Evolutionary conservation across 768 basidiomycete genomes (phyloP).

Genomic region (Lentinula aciculospora): DNA sequence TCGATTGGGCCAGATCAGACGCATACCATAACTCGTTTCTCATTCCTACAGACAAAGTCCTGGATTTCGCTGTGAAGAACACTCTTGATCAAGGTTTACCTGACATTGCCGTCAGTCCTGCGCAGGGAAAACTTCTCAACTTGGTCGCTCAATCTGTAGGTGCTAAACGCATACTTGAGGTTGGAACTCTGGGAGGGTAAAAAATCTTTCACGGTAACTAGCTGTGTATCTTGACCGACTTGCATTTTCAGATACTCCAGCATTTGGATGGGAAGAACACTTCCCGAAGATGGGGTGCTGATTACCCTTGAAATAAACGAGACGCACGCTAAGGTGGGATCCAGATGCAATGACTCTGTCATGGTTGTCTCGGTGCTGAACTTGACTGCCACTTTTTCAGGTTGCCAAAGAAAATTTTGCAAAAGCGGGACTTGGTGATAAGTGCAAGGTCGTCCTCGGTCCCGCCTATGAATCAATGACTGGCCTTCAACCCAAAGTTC

Average conservation of each 20-base stretch:
- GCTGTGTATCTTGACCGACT: neutral
- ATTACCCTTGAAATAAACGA: slow-evolving; percentile 43
- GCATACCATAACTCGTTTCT: slow-evolving; percentile 31
- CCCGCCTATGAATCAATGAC: slow-evolving; percentile 46
- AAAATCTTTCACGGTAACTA: slow-evolving; percentile 1
- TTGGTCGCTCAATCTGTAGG: slow-evolving; percentile 34
- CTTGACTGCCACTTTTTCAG: slow-evolving; percentile 20
- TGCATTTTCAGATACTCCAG: slow-evolving; percentile 32
- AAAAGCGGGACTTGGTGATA: slow-evolving; percentile 42
- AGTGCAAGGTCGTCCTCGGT: slow-evolving; percentile 46
- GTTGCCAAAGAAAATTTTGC: slow-evolving; percentile 54
- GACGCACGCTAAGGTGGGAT: slow-evolving; percentile 39
- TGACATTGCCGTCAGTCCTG: slow-evolving; percentile 28
- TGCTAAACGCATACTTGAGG: slow-evolving; percentile 44
- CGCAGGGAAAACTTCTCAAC: slow-evolving; percentile 41
- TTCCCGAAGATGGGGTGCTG: slow-evolving; percentile 46
- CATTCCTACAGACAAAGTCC: slow-evolving; percentile 23
- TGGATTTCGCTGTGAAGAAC: slow-evolving; percentile 23
- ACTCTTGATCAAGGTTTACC: slow-evolving; percentile 26
- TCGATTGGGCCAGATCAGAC: slow-evolving; percentile 5
- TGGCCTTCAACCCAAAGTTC: slow-evolving; percentile 37
- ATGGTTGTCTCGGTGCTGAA: neutral
- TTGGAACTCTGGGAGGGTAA: slow-evolving; percentile 51
- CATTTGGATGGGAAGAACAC: slow-evolving; percentile 35
- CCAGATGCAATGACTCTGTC: neutral